These are phyloP conservation scores for Candida gigantensis DNA, from an alignment of 1,139 yeast species.

Conservation along the genomic window DNA sequence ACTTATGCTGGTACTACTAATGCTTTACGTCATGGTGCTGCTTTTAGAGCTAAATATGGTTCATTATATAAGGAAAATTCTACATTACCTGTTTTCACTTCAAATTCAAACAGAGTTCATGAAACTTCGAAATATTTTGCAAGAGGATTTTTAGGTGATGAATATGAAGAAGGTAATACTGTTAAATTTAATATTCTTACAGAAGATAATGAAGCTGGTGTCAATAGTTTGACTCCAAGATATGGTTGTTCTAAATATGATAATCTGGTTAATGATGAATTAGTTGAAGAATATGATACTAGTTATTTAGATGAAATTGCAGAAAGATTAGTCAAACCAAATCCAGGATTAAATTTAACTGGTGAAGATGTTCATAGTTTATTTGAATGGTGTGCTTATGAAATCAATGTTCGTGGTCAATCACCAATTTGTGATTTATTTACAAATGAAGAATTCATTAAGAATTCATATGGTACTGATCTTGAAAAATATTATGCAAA, in stretches of 20 bases:
- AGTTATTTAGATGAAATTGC: slow-evolving; percentile 38
- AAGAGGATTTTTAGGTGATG: slow-evolving; percentile 34
- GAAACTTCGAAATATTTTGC: slow-evolving; percentile 35
- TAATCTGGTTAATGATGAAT: slow-evolving; percentile 19
- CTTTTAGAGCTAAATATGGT: slow-evolving; percentile 34
- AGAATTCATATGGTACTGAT: slow-evolving; percentile 34
- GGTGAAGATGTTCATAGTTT: slow-evolving; percentile 40
- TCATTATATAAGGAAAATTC: slow-evolving; percentile 23
- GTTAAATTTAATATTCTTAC: slow-evolving; percentile 26
- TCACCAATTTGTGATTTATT: slow-evolving; percentile 52
- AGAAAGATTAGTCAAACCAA: slow-evolving; percentile 34
- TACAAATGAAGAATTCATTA: slow-evolving; percentile 50
- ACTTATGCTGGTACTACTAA: slow-evolving; percentile 32
- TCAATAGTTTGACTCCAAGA: slow-evolving; percentile 39
- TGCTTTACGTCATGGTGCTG: slow-evolving; percentile 36
- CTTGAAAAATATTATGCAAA: slow-evolving; percentile 45
- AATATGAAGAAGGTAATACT: slow-evolving; percentile 21
- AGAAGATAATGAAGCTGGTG: slow-evolving; percentile 31
- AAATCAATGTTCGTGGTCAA: slow-evolving; percentile 50
- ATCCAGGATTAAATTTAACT: slow-evolving; percentile 37
- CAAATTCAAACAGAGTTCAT: slow-evolving; percentile 32
- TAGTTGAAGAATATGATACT: slow-evolving; percentile 12
- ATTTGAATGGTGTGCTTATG: slow-evolving; percentile 55
- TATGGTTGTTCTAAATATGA: slow-evolving; percentile 22
- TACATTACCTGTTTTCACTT: slow-evolving; percentile 34